Evolutionary conservation across 148 eudicot genomes (phyloP).

Genomic region (Tetragonia tetragonoides): DNA sequence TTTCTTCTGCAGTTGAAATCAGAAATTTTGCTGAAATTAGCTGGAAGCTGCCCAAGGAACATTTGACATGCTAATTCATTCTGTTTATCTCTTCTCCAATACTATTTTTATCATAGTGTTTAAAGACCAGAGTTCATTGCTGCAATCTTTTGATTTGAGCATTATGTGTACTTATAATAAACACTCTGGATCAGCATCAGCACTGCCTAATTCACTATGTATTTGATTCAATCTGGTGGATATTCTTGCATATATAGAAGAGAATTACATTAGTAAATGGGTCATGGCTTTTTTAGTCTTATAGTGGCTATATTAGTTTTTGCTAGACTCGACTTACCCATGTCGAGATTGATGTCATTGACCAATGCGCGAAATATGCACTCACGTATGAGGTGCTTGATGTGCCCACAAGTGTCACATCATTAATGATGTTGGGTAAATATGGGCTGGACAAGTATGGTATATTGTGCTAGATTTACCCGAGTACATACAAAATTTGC

Average conservation of each 20-base stretch:
- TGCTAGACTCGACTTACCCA: neutral
- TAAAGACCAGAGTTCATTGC: neutral
- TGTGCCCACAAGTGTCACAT: too few species aligned
- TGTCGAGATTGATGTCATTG: neutral
- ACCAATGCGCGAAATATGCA: too few species aligned
- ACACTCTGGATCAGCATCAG: neutral
- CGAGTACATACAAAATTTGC: too few species aligned
- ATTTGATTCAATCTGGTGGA: neutral
- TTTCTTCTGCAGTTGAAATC: slow-evolving; percentile 19
- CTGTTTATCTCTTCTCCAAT: neutral
- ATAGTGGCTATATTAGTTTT: neutral
- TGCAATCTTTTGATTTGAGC: neutral
- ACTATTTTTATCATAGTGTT: neutral
- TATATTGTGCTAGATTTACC: too few species aligned
- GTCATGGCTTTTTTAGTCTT: neutral
- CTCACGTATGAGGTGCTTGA: too few species aligned
- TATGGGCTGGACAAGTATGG: too few species aligned
- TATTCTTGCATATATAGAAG: neutral
- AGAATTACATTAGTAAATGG: neutral
- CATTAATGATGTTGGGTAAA: too few species aligned
- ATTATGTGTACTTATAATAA: neutral
- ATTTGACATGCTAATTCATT: neutral
- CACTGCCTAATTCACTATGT: neutral
- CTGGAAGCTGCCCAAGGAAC: slow-evolving; percentile 3
- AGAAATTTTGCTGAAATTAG: neutral